Evolutionary conservation across 2,329 filamentous ascomycete genomes (phyloP).

Genomic region (Madurella fahalii): DNA sequence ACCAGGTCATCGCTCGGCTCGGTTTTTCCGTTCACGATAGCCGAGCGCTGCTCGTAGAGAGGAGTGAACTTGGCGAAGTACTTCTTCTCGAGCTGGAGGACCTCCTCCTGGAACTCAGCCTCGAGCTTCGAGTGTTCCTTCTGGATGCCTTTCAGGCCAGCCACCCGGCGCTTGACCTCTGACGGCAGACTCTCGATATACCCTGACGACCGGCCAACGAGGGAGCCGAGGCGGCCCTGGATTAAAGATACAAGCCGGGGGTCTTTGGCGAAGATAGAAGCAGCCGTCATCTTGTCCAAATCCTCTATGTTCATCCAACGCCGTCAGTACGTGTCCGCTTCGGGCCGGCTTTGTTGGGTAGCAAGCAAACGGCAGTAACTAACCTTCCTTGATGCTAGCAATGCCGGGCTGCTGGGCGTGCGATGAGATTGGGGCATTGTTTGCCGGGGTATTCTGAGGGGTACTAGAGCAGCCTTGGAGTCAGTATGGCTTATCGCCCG

Average conservation of each 20-base stretch:
- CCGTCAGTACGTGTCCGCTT: conserved; percentile 11
- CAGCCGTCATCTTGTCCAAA: conserved; percentile 78
- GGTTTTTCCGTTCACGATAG: conserved; percentile 80
- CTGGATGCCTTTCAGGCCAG: conserved; percentile 94
- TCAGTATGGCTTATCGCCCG: conserved; percentile 16
- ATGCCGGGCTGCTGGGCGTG: conserved; percentile 94
- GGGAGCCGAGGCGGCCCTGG: conserved; percentile 87
- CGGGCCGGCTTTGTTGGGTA: conserved; percentile 19
- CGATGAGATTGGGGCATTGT: conserved; percentile 94
- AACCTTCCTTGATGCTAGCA: conserved; percentile 96
- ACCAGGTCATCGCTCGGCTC: conserved; percentile 89
- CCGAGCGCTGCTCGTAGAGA: conserved; percentile 89
- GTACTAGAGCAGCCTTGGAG: conserved; percentile 56
- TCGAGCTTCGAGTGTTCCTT: conserved; percentile 99
- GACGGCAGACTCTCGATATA: conserved; percentile 95
- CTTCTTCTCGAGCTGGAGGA: conserved; percentile 97
- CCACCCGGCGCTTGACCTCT: conserved; percentile 85
- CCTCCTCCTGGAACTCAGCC: conserved; percentile 97
- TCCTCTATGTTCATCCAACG: conserved; percentile 62
- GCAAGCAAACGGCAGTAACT: conserved; percentile 32
- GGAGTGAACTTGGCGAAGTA: conserved; percentile 99
- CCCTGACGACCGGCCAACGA: conserved; percentile 92
- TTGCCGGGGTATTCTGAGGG: conserved; percentile 95
- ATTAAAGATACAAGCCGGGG: conserved; percentile 95
- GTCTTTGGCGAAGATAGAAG: conserved; percentile 92